phyloP scores from a whole-genome alignment of 2,329 filamentous ascomycete species.

The Thelonectria olida region DNA sequence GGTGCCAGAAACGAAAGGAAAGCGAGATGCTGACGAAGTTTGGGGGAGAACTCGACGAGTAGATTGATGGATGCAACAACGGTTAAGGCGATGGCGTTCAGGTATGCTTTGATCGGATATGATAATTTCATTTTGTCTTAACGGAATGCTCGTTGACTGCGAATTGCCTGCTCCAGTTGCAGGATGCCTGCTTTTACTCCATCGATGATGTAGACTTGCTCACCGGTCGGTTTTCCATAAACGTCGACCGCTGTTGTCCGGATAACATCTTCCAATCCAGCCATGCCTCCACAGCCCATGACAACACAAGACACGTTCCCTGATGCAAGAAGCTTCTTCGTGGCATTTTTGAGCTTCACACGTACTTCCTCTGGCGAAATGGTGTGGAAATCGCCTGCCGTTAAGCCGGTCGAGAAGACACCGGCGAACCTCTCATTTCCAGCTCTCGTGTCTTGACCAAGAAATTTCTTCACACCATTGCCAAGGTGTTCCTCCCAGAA shows the following conservation, averaged over 20 bases:
- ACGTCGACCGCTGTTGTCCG: conserved; percentile 72
- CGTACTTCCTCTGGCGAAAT: conserved; percentile 71
- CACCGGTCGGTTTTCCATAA: conserved; percentile 68
- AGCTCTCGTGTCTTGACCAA: conserved; percentile 59
- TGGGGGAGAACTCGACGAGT: conserved; percentile 75
- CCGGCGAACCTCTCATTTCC: conserved; percentile 72
- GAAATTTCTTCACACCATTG: conserved; percentile 69
- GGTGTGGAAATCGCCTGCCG: conserved; percentile 81
- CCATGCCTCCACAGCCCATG: conserved; percentile 92
- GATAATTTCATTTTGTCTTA: conserved; percentile 19
- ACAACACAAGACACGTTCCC: conserved; percentile 74
- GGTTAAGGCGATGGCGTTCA: conserved; percentile 1
- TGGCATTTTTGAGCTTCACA: conserved; percentile 73
- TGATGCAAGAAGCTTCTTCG: conserved; percentile 68
- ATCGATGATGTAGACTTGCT: conserved; percentile 75
- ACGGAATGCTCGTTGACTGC: conserved; percentile 52
- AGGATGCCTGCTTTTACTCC: conserved; percentile 77
- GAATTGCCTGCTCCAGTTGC: conserved; percentile 65
- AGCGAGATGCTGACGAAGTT: conserved; percentile 86
- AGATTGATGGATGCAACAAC: conserved; percentile 50
- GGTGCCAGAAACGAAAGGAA: conserved; percentile 91
- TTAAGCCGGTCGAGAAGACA: conserved; percentile 83
- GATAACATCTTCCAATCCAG: conserved; percentile 82
- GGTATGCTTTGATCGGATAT: conserved; percentile 14
- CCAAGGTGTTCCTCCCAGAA: conserved; percentile 82